Evolutionary conservation across 768 basidiomycete genomes (phyloP).

Genomic region (Macrolepiota dolichaula): DNA sequence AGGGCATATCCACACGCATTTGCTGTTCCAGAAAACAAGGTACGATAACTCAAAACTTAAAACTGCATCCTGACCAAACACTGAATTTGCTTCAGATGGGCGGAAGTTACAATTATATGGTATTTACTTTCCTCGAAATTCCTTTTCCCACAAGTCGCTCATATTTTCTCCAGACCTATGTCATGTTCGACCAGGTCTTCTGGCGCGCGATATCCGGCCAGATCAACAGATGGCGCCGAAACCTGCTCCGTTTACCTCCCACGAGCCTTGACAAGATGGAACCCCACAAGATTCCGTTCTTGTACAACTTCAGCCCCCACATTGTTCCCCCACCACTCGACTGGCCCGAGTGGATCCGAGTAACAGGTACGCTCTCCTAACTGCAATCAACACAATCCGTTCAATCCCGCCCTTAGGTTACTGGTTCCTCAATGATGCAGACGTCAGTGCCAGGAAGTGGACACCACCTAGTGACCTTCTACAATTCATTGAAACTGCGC

Average conservation of each 20-base stretch:
- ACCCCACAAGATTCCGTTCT: conserved; percentile 94
- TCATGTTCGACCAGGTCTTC: conserved; percentile 97
- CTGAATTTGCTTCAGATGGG: conserved; percentile 62
- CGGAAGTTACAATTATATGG: conserved; percentile 98
- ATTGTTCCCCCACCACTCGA: conserved; percentile 92
- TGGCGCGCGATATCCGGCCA: conserved; percentile 95
- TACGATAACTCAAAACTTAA: conserved; percentile 23
- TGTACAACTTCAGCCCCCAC: conserved; percentile 94
- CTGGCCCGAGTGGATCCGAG: conserved; percentile 98
- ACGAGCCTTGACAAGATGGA: conserved; percentile 95
- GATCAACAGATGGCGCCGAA: conserved; percentile 90
- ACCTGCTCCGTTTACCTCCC: conserved; percentile 67
- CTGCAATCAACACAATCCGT: not conserved
- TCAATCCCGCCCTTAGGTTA: conserved; percentile 56
- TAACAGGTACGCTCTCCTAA: conserved; percentile 57
- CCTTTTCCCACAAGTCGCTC: not conserved
- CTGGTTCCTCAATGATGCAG: conserved; percentile 95
- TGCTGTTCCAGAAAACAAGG: conserved; percentile 95
- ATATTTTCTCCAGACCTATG: conserved; percentile 64
- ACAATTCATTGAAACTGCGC: conserved; percentile 80
- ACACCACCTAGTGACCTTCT: conserved; percentile 76
- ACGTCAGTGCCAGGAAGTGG: conserved; percentile 89
- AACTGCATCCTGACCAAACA: not conserved
- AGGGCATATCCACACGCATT: conserved; percentile 98
- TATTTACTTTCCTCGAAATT: conserved; percentile 23